Evolutionary conservation across 805 yeast species (phyloP), one percentile per base, ranked within the genome.

Genomic region (Wickerhamiella brachini): DNA sequence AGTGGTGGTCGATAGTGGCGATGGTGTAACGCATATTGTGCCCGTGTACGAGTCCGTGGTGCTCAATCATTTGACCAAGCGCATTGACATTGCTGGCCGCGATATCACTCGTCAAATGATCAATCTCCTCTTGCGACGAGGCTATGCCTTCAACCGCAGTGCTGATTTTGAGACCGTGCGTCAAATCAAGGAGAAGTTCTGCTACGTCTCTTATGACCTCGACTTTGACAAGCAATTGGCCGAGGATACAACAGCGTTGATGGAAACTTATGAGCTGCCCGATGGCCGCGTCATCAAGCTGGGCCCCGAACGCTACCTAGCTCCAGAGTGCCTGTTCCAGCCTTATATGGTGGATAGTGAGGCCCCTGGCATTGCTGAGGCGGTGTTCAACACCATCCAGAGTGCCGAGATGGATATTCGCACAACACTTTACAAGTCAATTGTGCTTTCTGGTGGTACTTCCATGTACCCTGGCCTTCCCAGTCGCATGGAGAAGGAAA

Each of bases 381-480:
- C 83, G 37, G 73, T 90, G 53, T 93, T 89, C 73, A 85, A 87
- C 66, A 86, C 95, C 2, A 81, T 93, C 57, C 97, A 93, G 73
- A 71, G 89, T 5, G 96, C 97, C 44, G 97, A 93, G 64, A 83
- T 93, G 48, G 98, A 93, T 65, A 79, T 93, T 49, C 81, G 97
- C 69, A 75, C 95, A 6, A 77, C 95, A 0, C 74, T 93, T 54
- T 93, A 78, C 71, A 85, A 83, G 63, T 95, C 96, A 2, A 85
- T 93, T 65, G 97, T 93, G 26, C 76, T 93, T 45, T 85, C 95
- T 5, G 98, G 98, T 65, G 98, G 98, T 52, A 89, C 97, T 1
- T 84, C 95, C 49, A 93, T 93, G 98, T 93, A 93, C 65, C 97
- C 98, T 1, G 98, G 98, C 29, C 77, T 93, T 59, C 98, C 98